These are phyloP conservation scores for Aspergillus bridgeri DNA, from an alignment of 495 filamentous ascomycete species.

Conservation along the genomic window DNA sequence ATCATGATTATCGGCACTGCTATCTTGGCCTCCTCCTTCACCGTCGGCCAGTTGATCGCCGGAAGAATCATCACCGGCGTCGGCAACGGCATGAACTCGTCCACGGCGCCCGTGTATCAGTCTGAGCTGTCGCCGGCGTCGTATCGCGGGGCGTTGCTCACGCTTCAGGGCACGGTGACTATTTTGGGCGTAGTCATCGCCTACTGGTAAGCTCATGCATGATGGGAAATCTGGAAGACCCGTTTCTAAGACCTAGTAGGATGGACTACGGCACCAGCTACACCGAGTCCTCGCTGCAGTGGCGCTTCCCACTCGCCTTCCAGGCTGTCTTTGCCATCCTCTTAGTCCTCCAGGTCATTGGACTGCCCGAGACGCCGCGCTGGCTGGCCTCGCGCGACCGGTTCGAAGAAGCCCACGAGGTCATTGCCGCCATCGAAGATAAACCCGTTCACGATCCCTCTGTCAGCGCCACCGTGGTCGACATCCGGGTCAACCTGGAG, in stretches of 20 bases:
- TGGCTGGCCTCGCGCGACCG: slow-evolving; percentile 52
- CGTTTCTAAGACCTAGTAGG: slow-evolving; percentile 27
- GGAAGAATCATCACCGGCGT: slow-evolving; percentile 48
- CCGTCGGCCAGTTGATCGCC: slow-evolving; percentile 45
- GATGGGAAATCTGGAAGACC: too few species aligned
- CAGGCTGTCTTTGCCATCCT: slow-evolving; percentile 57
- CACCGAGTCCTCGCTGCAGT: slow-evolving; percentile 43
- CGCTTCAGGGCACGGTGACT: slow-evolving; percentile 42
- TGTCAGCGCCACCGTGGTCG: slow-evolving; percentile 20
- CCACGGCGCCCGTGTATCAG: slow-evolving; percentile 52
- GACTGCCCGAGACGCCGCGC: slow-evolving; percentile 61
- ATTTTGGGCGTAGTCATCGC: slow-evolving; percentile 41
- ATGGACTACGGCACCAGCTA: slow-evolving; percentile 57
- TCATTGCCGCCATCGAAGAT: slow-evolving; percentile 20
- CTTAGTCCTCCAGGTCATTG: slow-evolving; percentile 53
- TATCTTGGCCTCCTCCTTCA: slow-evolving; percentile 45
- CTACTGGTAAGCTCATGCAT: slow-evolving; percentile 25
- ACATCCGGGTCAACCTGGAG: slow-evolving; percentile 37
- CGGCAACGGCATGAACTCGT: slow-evolving; percentile 50
- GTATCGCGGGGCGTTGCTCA: slow-evolving; percentile 59
- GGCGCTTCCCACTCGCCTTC: slow-evolving; percentile 57
- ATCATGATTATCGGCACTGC: slow-evolving; percentile 42
- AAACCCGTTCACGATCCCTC: slow-evolving; percentile 11
- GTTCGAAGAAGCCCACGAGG: slow-evolving; percentile 44
- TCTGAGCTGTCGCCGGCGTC: slow-evolving; percentile 54